A percentile compares a stretch with the other conserved stretches of the same genome.
Evolutionary conservation across 148 eudicot genomes (phyloP).

Genomic region (Fallopia convolvulus): DNA sequence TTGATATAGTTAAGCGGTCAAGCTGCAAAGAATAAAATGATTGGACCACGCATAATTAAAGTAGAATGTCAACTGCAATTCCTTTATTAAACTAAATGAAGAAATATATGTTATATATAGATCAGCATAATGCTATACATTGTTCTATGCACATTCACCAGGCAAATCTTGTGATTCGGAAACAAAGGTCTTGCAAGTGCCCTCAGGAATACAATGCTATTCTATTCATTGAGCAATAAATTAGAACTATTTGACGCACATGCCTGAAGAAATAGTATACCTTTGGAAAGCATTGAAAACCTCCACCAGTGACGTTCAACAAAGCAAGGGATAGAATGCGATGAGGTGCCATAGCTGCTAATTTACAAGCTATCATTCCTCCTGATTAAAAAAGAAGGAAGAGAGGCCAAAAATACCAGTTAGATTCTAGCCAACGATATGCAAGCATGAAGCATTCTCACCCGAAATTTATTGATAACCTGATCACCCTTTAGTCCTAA

Average conservation of each 20-base stretch:
- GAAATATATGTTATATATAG: background rate
- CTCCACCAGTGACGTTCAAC: conserved; percentile 95
- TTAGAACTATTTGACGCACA: background rate
- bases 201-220: conserved; percentile 2
- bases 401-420: background rate
- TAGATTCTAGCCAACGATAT: background rate
- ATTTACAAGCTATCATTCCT: conserved; percentile 91
- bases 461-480: background rate
- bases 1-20: conserved; percentile 61
- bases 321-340: conserved; percentile 78
- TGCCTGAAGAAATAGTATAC: conserved; percentile 23
- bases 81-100: background rate
- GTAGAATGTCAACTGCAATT: background rate
- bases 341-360: conserved; percentile 76
- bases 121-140: background rate
- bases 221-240: background rate
- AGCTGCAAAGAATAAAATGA: conserved; percentile 36
- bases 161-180: background rate
- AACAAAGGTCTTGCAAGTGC: background rate
- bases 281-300: conserved; percentile 89
- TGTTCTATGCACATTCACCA: background rate
- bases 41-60: background rate
- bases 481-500: background rate
- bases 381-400: conserved; percentile 35
- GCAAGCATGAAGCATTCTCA: background rate